Base-by-base conservation (phyloP, 2,329 filamentous ascomycete species). In the Trematosphaeria pertusa region DNA sequence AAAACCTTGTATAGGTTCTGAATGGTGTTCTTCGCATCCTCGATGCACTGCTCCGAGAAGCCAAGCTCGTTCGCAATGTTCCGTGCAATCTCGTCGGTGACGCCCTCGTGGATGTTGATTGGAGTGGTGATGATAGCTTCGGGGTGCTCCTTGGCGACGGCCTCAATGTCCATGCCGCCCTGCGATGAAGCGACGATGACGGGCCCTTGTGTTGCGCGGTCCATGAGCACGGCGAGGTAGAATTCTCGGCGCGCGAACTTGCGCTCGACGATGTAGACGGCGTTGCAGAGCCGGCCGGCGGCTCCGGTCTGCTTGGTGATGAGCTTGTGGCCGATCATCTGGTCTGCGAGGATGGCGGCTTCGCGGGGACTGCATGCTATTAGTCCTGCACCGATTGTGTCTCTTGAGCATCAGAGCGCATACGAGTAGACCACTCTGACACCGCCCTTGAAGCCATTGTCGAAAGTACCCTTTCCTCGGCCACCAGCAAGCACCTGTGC, bases 241-340 rank as follows among this genome's bases (percentile, higher is more conserved):
- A 99, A 99, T 79, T 99, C 94, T 72, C 94, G 88, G 63, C 94
- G 91, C 65, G 94, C 94, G 72, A 97, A 99, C 83, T 99, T 99
- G 84, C 94, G 92, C 84, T 99, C 94, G 79, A 93, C 96, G 74
- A 99, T 97, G 82, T 96, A 97, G 73, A 99, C 94, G 57, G 92
- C 85, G 78, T 89, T 97, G 85, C 94, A 99, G 73, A 96, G 85
- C 75, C 94, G 91, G 72, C 94, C 94, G 65, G 78, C 84, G 64
- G 93, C 90, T 74, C 94, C 94, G 49, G 94, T 99, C 83, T 99
- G 94, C 86, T 99, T 99, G 76, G 94, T 99, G 78, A 99, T 85
- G 77, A 99, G 91, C 80, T 97, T 97, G 81, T 99, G 93, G 72
- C 94, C 94, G 77, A 99, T 97, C 94, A 99, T 99, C 82, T 99